A percentile compares a stretch with the other conserved stretches of the same genome.
Conservation (phyloP, 2,329 filamentous ascomycete species). For the Lasiodiplodia theobromae region DNA sequence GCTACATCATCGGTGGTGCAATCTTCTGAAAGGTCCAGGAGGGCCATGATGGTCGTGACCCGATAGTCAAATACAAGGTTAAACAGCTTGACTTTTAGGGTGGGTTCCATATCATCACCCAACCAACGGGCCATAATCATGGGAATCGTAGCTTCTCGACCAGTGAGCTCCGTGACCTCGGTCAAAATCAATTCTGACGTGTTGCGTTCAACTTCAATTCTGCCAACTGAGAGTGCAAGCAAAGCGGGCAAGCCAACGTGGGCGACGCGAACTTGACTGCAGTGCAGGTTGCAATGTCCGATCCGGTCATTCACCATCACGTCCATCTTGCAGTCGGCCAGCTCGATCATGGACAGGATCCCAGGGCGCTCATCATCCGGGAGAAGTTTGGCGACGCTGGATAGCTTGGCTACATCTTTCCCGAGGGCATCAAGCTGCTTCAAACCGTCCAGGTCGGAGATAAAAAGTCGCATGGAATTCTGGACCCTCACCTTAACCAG, state of each 20-base stretch:
- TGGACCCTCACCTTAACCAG: slow-evolving; percentile 73
- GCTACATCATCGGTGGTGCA: slow-evolving; percentile 72
- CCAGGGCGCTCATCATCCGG: slow-evolving; percentile 95
- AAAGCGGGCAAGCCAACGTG: slow-evolving; percentile 85
- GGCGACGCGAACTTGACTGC: slow-evolving; percentile 41
- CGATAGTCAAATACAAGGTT: slow-evolving; percentile 89
- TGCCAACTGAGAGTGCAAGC: slow-evolving; percentile 76
- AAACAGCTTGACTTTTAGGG: slow-evolving; percentile 85
- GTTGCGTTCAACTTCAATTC: slow-evolving; percentile 69
- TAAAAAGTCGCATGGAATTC: slow-evolving; percentile 30
- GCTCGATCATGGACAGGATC: slow-evolving; percentile 76
- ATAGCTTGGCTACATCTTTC: slow-evolving; percentile 81
- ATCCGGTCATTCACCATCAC: slow-evolving; percentile 73
- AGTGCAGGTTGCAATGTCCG: slow-evolving; percentile 61
- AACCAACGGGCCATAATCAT: slow-evolving; percentile 90
- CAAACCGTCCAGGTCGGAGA: slow-evolving; percentile 71
- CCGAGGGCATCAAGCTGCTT: slow-evolving; percentile 73
- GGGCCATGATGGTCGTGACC: slow-evolving; percentile 80
- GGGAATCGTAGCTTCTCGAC: slow-evolving; percentile 56
- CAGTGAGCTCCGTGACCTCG: slow-evolving; percentile 57
- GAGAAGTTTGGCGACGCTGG: slow-evolving; percentile 90
- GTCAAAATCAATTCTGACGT: slow-evolving; percentile 74
- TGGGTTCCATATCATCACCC: slow-evolving; percentile 91
- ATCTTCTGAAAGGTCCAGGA: slow-evolving; percentile 74
- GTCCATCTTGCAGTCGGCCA: slow-evolving; percentile 43